These are phyloP conservation scores for Acanthamoeba lenticulata DNA, from an alignment of 208 protist species.

Conservation along the genomic window DNA sequence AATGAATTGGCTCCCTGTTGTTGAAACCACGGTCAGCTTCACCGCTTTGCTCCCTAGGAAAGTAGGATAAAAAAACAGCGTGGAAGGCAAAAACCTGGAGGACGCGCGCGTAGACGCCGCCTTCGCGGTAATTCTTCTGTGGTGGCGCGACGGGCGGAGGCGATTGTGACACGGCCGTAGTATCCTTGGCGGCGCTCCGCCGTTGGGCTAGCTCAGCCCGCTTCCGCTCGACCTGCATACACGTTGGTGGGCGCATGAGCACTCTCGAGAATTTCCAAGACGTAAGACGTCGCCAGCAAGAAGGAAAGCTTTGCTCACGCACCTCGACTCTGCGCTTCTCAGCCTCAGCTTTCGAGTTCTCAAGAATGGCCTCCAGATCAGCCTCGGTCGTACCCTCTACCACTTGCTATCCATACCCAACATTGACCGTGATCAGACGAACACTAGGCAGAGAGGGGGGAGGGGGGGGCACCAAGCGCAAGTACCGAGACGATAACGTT, in stretches of 20 bases:
- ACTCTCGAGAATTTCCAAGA: too few species aligned
- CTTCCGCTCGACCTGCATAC: not conserved
- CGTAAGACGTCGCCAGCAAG: not conserved
- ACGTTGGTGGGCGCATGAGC: too few species aligned
- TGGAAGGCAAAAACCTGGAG: not conserved
- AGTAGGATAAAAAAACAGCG: not conserved
- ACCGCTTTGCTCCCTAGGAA: too few species aligned
- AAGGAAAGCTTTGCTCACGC: not conserved
- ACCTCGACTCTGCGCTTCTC: not conserved
- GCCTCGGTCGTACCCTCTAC: not conserved
- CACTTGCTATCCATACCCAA: not conserved
- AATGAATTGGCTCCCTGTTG: not conserved
- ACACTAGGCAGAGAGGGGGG: not conserved
- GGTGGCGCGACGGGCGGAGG: not conserved
- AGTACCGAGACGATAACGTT: slow-evolving; percentile 4
- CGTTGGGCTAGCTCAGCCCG: not conserved
- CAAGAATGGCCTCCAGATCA: slow-evolving; percentile 20
- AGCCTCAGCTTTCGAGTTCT: not conserved
- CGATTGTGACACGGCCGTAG: not conserved
- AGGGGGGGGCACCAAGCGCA: not conserved
- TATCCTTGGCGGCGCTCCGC: not conserved
- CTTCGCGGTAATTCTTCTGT: slow-evolving; percentile 24
- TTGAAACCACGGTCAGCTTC: not conserved
- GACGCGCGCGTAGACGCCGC: not conserved
- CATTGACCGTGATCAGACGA: not conserved